Base-by-base conservation (phyloP, 139 green algal genomes). In the Zygnema circumcarinatum region DNA sequence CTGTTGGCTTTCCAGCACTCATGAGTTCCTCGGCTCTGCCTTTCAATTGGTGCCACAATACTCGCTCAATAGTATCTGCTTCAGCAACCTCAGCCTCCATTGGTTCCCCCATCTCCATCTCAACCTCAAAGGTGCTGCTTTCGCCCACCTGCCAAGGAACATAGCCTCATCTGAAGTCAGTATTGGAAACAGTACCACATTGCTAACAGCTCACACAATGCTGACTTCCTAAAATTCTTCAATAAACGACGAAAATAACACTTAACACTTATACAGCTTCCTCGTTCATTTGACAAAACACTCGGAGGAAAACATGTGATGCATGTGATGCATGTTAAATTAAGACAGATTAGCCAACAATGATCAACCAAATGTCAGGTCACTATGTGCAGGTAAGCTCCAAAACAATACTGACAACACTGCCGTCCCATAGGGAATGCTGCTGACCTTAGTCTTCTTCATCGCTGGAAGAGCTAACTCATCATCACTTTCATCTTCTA, bases 61-160 rank as follows among this genome's bases (percentile, higher is more conserved):
- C 84, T 93, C 94, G 96, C 33, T 90, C 82, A 82, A 95, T 92
- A 1, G n/a, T 83, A 2, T 92, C 86, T 0, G 84, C 75, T 0
- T 88, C 69, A 2, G 79, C 72, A 67, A 75, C 86, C 72, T 93
- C 87, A 1, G 67, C 79, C 76, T 79, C 80, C 7, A 2, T 68
- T 41, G 0, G 38, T 39, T 75, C 79, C 25, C 22, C 80, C 52
- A n/a, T 69, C 32, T 83, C 47, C 3, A 16, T 69, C 75, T 38
- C 80, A n/a, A 32, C 41, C 25, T 40, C 41, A 40, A 42, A 40
- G 47, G 54, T n/a, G 20, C 67, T 53, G 16, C 32, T 53, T 56
- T 88, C 82, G 22, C 80, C 80, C 52, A 56, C 54, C 33, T 52
- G 33, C 76, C 39, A 54, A 2, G 32, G 33, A 52, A 42, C 74